Conservation (phyloP, 495 filamentous ascomycete genomes). For the Aspergillus incahuasiensis region DNA sequence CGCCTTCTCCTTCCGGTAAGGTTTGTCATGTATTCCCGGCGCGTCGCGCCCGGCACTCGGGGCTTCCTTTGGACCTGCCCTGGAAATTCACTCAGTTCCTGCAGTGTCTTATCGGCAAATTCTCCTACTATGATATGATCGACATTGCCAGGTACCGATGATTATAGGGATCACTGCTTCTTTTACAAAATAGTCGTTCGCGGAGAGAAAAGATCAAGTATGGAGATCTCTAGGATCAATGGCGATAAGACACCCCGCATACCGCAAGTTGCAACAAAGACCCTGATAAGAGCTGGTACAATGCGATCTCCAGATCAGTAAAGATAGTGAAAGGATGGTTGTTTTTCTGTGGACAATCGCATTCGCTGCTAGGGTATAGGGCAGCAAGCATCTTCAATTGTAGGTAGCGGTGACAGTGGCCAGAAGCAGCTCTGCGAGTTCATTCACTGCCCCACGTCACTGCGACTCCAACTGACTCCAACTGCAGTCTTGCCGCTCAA, state of each 20-base stretch:
- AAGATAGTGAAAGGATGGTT: neutral
- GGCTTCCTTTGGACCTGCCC: no score
- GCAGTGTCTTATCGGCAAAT: neutral
- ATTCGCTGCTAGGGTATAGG: neutral
- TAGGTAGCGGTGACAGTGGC: neutral
- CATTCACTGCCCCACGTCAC: slow-evolving; percentile 1
- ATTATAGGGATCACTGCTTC: no score
- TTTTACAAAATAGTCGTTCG: no score
- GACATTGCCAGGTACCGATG: no score
- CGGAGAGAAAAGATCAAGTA: neutral
- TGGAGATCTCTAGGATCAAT: neutral
- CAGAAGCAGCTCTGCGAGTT: neutral
- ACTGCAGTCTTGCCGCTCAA: neutral
- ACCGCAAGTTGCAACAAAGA: neutral
- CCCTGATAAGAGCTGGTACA: neutral
- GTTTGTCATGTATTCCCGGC: neutral
- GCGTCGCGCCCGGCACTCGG: slow-evolving; percentile 6
- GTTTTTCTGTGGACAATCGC: neutral
- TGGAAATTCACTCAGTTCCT: neutral
- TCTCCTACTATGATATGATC: no score
- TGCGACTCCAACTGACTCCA: neutral
- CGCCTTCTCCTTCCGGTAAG: neutral
- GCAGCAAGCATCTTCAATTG: neutral
- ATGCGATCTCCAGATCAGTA: neutral
- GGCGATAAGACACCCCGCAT: neutral